Evolutionary conservation across 2,329 filamentous ascomycete species (phyloP).

Genomic region (Alternaria dauci): DNA sequence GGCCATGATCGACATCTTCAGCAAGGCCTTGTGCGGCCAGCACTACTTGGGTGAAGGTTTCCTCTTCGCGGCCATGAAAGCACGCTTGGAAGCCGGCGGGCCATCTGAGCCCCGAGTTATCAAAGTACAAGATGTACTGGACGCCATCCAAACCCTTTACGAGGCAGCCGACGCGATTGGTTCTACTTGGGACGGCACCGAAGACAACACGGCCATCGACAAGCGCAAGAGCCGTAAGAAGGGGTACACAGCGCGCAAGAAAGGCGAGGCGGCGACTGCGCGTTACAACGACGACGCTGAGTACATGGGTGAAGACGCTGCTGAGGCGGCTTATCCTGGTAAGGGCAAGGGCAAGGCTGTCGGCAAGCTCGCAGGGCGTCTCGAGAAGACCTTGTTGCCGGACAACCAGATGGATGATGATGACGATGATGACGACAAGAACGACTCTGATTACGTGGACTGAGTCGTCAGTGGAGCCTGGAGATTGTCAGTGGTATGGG

Average conservation of each 20-base stretch:
- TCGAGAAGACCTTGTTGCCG: not conserved
- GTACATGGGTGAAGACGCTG: not conserved
- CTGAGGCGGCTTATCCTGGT: not conserved
- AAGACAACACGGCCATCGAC: not conserved
- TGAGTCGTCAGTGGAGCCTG: not conserved
- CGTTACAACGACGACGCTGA: not conserved
- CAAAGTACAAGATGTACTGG: not conserved
- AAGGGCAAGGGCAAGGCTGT: slow-evolving; percentile 2
- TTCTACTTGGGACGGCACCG: not conserved
- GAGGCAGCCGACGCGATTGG: not conserved
- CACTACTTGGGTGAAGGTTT: not conserved
- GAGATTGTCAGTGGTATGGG: not conserved
- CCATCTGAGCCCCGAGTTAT: not conserved
- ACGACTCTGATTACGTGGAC: not conserved
- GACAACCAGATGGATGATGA: not conserved
- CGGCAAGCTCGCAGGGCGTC: not conserved
- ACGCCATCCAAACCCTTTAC: not conserved
- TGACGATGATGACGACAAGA: not conserved
- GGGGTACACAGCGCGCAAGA: not conserved
- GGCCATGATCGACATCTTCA: too few relatives aligned
- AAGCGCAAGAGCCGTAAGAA: not conserved
- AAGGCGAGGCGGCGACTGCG: not conserved
- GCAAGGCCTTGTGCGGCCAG: not conserved
- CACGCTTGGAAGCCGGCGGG: too few relatives aligned
- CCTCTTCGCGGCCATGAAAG: not conserved